A percentile compares a stretch with the other conserved stretches of the same genome.
These are phyloP conservation scores for Baudoinia panamericana DNA, from an alignment of 495 filamentous ascomycete genomes.

Conservation along the genomic window DNA sequence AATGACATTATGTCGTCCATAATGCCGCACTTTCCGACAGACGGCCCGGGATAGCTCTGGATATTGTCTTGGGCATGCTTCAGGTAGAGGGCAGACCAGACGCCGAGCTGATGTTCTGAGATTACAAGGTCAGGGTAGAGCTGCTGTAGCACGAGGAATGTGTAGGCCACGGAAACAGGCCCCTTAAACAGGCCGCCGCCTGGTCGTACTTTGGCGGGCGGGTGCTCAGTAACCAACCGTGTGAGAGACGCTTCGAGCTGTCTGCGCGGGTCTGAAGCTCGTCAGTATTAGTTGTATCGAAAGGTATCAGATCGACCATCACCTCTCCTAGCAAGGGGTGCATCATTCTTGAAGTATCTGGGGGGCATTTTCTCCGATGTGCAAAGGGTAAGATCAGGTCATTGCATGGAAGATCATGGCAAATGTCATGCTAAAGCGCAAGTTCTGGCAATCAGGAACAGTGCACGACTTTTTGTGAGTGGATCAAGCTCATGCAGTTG, in stretches of 20 bases:
- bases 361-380: constrained; percentile 15
- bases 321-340: constrained; percentile 17
- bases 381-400: too few species aligned
- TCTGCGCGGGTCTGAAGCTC: constrained; percentile 27
- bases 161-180: constrained; percentile 45
- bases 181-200: constrained; percentile 44
- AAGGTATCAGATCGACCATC: background rate
- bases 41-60: constrained; percentile 31
- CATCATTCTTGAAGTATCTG: constrained; percentile 25
- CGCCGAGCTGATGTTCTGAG: constrained; percentile 30
- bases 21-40: constrained; percentile 37
- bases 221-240: constrained; percentile 28
- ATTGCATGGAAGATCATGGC: background rate
- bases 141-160: constrained; percentile 41
- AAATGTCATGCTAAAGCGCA: background rate
- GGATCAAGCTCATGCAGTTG: too few species aligned
- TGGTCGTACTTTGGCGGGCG: constrained; percentile 27
- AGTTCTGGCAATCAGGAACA: too few species aligned
- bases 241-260: constrained; percentile 33
- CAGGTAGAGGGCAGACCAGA: constrained; percentile 36
- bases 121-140: constrained; percentile 36
- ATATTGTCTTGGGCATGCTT: constrained; percentile 34
- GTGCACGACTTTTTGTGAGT: too few species aligned
- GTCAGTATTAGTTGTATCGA: constrained; percentile 6
- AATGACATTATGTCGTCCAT: constrained; percentile 42